Evolutionary conservation across 2,329 filamentous ascomycete species (phyloP), one percentile per base, ranked within the genome.

Genomic region (Dactylellina drechsleri): DNA sequence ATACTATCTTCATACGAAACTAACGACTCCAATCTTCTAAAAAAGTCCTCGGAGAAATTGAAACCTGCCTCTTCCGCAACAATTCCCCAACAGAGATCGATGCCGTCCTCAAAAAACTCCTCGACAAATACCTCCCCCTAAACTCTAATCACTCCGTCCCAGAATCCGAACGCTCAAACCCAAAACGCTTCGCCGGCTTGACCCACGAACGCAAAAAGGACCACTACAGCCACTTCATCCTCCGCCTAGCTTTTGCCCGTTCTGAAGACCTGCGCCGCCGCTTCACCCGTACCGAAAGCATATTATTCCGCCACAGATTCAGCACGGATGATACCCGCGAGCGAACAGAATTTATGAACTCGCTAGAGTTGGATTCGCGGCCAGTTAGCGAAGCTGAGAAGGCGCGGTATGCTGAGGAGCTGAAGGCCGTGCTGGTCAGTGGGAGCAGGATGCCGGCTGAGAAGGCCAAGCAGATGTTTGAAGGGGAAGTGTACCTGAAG

Each of bases 211-310:
- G 94, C 28, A 91, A 94, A 82, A 96, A 95, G 81, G 95, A 99
- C 79, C 95, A 99, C 83, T 99, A 98, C 83, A 95, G 92, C 66
- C 95, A 99, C 82, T 99, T 97, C 81, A 99, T 98, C 76, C 87
- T 99, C 4, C 89, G 95, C 0, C 87, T 99, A 50, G 95, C 95
- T 0, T 99, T 99, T 80, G 89, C 93, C 0, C 89, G 91, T 1
- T 97, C 94, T 0, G 93, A 97, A 80, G 95, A 99, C 80, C 85
- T 98, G 43, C 89, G 95, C 49, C 87, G 91, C 77, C 89, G 95
- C 23, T 99, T 98, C 80, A 87, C 89, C 2, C 88, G 93, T 41
- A 88, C 96, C 2, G 95, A 99, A 83, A 92, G 91, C 0, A 92
- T 91, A 87, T 86, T 99, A 0, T 99, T 99, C 82, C 88, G 90